A percentile compares a stretch with the other conserved stretches of the same genome.
These are phyloP conservation scores for Brettanomyces custersianus DNA, from an alignment of 805 yeast genomes.

Conservation along the genomic window DNA sequence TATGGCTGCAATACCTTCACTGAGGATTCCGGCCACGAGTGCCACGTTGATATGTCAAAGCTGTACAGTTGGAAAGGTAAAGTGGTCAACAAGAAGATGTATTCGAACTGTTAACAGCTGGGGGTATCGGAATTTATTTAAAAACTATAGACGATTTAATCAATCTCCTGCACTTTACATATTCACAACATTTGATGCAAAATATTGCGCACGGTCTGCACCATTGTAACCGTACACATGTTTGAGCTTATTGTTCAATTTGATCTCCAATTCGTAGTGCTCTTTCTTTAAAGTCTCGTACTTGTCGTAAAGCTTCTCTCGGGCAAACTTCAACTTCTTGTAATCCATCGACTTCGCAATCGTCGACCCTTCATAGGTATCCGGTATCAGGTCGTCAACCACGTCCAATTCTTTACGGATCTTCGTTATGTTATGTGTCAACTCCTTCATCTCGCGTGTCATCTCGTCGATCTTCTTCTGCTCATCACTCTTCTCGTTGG, in stretches of 20 bases:
- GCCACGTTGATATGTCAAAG: constrained; percentile 47
- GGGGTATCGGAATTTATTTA: too few relatives aligned
- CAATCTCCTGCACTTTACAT: constrained; percentile 1
- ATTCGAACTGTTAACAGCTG: constrained; percentile 18
- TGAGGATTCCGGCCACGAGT: constrained; percentile 35
- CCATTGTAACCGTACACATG: constrained; percentile 22
- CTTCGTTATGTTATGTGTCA: constrained; percentile 17
- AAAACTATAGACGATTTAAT: neutral
- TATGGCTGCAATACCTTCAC: constrained; percentile 47
- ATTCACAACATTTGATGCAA: constrained; percentile 22
- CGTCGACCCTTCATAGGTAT: constrained; percentile 9
- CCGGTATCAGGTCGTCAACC: constrained; percentile 21
- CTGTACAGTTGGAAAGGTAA: constrained; percentile 56
- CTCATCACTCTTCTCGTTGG: neutral
- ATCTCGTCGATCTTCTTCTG: constrained; percentile 10
- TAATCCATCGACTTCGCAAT: constrained; percentile 14
- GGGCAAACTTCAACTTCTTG: constrained; percentile 21
- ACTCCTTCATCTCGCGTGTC: constrained; percentile 9
- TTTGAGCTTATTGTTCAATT: constrained; percentile 18
- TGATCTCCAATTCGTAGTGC: constrained; percentile 23
- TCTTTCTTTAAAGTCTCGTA: constrained; percentile 20
- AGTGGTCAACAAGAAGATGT: constrained; percentile 9
- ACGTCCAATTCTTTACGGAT: constrained; percentile 23
- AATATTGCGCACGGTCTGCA: constrained; percentile 40
- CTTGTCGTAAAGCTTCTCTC: constrained; percentile 20